Percentiles rank a stretch among this genome's conserved stretches.
These are phyloP conservation scores for Sanguinoderma infundibulare DNA, from an alignment of 1,284 basidiomycete genomes.

Conservation along the genomic window DNA sequence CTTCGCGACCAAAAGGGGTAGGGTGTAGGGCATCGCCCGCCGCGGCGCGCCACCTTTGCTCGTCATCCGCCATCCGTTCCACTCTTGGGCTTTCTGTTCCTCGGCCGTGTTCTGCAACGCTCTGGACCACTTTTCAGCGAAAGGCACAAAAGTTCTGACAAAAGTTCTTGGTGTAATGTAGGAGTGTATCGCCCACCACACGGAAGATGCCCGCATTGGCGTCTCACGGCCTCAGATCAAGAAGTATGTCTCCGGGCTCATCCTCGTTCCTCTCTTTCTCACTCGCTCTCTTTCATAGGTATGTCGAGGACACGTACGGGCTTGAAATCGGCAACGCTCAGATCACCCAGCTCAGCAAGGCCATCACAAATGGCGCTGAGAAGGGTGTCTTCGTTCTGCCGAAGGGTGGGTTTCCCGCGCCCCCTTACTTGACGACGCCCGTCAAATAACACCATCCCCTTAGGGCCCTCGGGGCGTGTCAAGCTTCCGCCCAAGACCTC, in stretches of 20 bases:
- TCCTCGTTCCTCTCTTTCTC: constrained; percentile 4
- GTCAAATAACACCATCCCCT: constrained; percentile 11
- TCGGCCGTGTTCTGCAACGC: not conserved
- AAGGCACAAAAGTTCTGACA: not conserved
- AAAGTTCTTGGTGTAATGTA: constrained; percentile 33
- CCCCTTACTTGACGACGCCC: constrained; percentile 5
- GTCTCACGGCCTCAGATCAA: constrained; percentile 93
- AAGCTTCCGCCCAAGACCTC: constrained; percentile 77
- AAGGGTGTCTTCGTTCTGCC: constrained; percentile 84
- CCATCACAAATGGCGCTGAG: constrained; percentile 81
- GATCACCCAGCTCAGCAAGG: constrained; percentile 80
- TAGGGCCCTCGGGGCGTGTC: constrained; percentile 80
- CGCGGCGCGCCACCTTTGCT: constrained; percentile 37
- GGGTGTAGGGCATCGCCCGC: constrained; percentile 44
- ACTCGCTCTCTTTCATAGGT: constrained; percentile 45
- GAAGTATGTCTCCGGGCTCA: constrained; percentile 59
- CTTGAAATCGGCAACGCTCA: constrained; percentile 81
- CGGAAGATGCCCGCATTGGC: constrained; percentile 81
- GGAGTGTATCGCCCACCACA: constrained; percentile 82
- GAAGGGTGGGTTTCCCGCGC: constrained; percentile 63
- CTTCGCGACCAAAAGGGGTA: constrained; percentile 44
- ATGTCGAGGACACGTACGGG: constrained; percentile 79
- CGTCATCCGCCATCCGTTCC: constrained; percentile 26
- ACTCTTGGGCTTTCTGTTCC: constrained; percentile 12
- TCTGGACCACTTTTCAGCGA: not conserved